Evolutionary conservation across 305 asterid species (phyloP), one percentile per base, ranked within the genome.

Genomic region (Rubia balearica): DNA sequence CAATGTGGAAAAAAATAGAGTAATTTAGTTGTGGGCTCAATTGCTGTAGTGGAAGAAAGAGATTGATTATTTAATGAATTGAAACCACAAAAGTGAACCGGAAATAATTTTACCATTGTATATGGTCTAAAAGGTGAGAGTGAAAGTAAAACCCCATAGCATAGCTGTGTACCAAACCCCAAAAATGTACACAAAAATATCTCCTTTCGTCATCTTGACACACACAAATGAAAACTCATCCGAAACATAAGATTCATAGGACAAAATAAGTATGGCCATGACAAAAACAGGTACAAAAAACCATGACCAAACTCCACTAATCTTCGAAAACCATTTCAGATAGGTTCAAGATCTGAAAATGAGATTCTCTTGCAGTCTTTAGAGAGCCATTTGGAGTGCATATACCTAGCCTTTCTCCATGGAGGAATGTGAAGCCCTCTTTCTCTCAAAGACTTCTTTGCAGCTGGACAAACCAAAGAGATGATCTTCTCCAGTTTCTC

Each of bases 321-420:
- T 3, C 53, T 46, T 46, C 5, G 13, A 46, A 14, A 8, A 46
- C 53, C 6, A 46, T 12, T 46, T 45, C 49, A 45, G 49, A 45
- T 10, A 3, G n/a, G 0, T 81, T 46, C 22, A 42, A 56, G 61
- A 14, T 66, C 68, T 19, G 68, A 56, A 42, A 41, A 73, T n/a
- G 77, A 30, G 61, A 73, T 67, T 59, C 79, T 87, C 55, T 81
- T 77, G 84, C 86, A 80, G 63, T 83, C 75, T 1, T 63, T 21
- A 11, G 92, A 85, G 33, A 87, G 83, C 90, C 92, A 87, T 62
- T 87, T 87, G 40, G 90, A 82, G 10, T 79, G 83, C 87, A 87
- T 82, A 40, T 87, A 82, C 22, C 68, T 71, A 8, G 81, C 81
- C 70, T 75, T 87, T 53, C 92, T 83, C 90, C 92, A 87, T 49